Evolutionary conservation across 2,329 filamentous ascomycete species (phyloP), one percentile per base, ranked within the genome.

Genomic region (Penicillium sp.): DNA sequence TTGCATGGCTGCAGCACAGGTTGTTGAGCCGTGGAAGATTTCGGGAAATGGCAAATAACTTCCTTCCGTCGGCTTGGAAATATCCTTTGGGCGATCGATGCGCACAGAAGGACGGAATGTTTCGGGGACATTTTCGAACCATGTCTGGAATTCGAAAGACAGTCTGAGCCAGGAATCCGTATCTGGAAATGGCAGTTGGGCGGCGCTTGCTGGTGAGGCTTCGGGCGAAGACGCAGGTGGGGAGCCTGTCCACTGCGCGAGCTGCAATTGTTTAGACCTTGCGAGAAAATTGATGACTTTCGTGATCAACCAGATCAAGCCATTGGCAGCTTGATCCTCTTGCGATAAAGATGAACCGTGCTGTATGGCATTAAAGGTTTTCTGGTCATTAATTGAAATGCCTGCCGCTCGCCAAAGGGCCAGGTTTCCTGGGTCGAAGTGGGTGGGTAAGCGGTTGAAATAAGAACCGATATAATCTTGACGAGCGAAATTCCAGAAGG

Each of bases 281-380:
- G 80, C 79, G 34, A 84, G 76, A 61, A 80, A 84, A 56, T 86
- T 86, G 43, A 82, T 75, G 0, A 85, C 74, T 55, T 84, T 85
- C 19, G 78, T 75, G 43, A 82, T 71, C 4, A 86, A 74, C 80
- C 81, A 85, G 2, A 81, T 76, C 2, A 86, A 64, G 1, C 78
- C 77, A 57, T 86, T 85, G 30, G 75, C 77, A 37, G 81, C 79
- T 52, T 81, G 74, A 52, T 85, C 82, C 63, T 86, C 81, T 16
- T 73, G 71, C 63, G 79, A 79, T n/a, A 75, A 46, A n/a, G 19
- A 7, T 10, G 49, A 22, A 69, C 31, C 60, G 58, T 16, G 72
- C 61, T 45, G 64, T 46, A 57, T 22, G 13, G 55, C 42, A 13
- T 56, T 72, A 55, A 65, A 75, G 56, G 73, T 71, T 12, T 77